Conservation (phyloP, 2,329 filamentous ascomycete species). For the Rhinocladiella similis region DNA sequence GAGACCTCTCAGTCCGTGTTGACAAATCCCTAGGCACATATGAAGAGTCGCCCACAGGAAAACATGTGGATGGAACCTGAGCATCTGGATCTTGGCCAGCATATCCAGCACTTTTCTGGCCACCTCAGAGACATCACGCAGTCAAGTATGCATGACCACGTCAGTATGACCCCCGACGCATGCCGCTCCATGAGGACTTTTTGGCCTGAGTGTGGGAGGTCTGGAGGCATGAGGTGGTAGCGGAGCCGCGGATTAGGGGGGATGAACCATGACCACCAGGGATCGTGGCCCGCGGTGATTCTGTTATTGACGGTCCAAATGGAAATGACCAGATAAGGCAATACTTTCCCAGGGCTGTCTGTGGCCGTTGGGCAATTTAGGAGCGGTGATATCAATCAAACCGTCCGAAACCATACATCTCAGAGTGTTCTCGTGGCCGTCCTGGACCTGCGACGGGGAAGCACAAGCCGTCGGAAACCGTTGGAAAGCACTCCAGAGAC, state of each 20-base stretch:
- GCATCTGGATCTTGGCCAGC: too few relatives aligned
- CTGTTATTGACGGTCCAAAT: conserved; percentile 8
- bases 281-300: background rate
- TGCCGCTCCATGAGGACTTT: conserved; percentile 1
- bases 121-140: conserved; percentile 5
- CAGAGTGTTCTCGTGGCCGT: conserved; percentile 1
- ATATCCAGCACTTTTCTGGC: background rate
- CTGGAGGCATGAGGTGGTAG: conserved; percentile 3
- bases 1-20: too few relatives aligned
- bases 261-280: conserved; percentile 5
- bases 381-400: conserved; percentile 5
- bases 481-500: conserved; percentile 8
- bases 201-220: conserved; percentile 7
- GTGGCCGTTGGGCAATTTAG: conserved; percentile 6
- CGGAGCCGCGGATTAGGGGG: conserved; percentile 8
- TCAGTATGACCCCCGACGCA: conserved; percentile 10
- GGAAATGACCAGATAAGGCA: conserved; percentile 22
- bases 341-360: conserved; percentile 20
- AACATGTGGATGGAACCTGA: too few relatives aligned
- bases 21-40: too few relatives aligned
- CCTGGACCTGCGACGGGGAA: conserved; percentile 26
- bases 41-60: too few relatives aligned
- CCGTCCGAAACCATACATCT: conserved; percentile 15
- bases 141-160: conserved; percentile 9
- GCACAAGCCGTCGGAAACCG: conserved; percentile 15